Evolutionary conservation across 2,329 filamentous ascomycete genomes (phyloP).

Genomic region (Colletotrichum sp.): DNA sequence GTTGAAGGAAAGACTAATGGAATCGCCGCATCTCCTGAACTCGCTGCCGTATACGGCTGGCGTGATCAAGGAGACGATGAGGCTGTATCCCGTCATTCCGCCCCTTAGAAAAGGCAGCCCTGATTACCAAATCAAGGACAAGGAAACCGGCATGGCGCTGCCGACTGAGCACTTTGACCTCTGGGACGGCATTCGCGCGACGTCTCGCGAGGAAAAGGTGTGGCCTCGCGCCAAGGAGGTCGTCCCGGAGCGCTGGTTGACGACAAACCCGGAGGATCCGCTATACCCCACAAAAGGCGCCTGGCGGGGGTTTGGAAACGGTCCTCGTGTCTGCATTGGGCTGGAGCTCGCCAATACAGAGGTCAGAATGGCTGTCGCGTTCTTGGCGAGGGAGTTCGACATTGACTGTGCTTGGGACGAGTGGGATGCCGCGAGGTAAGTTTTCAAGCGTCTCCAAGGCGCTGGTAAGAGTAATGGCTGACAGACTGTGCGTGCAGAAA

Average conservation of each 20-base stretch:
- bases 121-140: slow-evolving; percentile 39
- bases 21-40: slow-evolving; percentile 50
- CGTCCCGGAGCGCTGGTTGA: slow-evolving; percentile 48
- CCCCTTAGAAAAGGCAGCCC: slow-evolving; percentile 37
- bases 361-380: slow-evolving; percentile 51
- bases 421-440: slow-evolving; percentile 33
- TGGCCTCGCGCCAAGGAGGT: slow-evolving; percentile 44
- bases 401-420: slow-evolving; percentile 50
- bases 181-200: slow-evolving; percentile 10
- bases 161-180: slow-evolving; percentile 36
- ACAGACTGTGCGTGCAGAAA: slow-evolving; percentile 11
- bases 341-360: slow-evolving; percentile 61
- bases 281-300: slow-evolving; percentile 35
- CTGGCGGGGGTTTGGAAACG: slow-evolving; percentile 58
- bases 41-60: slow-evolving; percentile 56
- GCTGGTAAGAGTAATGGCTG: background rate
- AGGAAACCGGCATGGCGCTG: slow-evolving; percentile 36
- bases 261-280: slow-evolving; percentile 6
- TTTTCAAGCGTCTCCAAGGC: background rate
- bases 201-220: slow-evolving; percentile 32
- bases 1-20: slow-evolving; percentile 37
- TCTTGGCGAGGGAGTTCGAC: slow-evolving; percentile 55
- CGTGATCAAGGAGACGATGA: slow-evolving; percentile 60
- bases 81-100: slow-evolving; percentile 53
- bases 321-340: slow-evolving; percentile 59